phyloP scores from a whole-genome alignment of 2,329 filamentous ascomycete genomes.

The Colletotrichum sp. region DNA sequence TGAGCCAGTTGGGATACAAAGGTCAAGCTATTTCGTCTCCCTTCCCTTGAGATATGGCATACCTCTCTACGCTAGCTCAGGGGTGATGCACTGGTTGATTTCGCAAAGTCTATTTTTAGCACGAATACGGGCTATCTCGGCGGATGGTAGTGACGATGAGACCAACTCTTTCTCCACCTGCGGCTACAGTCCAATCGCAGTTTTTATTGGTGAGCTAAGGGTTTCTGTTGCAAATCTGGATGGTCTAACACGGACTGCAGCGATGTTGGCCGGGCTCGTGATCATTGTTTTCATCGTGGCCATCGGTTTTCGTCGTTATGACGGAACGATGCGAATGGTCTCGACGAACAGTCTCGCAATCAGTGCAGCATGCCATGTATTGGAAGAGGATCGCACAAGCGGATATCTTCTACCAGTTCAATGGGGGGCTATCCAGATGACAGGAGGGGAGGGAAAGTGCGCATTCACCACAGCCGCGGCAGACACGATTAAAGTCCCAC shows the following conservation, averaged over 20 bases:
- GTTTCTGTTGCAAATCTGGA: not conserved
- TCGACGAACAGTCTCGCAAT: not conserved
- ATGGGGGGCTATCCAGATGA: not conserved
- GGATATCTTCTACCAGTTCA: not conserved
- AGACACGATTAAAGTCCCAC: not conserved
- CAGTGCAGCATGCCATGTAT: not conserved
- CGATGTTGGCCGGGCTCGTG: conserved; percentile 14
- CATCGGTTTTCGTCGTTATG: conserved; percentile 30
- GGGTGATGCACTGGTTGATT: conserved; percentile 52
- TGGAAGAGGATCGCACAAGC: not conserved
- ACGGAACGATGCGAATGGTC: conserved; percentile 33
- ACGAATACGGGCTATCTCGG: conserved; percentile 33
- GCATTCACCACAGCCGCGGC: not conserved
- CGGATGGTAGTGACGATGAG: conserved; percentile 25
- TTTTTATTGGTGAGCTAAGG: not conserved
- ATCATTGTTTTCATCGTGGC: conserved; percentile 21
- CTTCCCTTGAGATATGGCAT: conserved; percentile 50
- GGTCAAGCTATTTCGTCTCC: conserved; percentile 47
- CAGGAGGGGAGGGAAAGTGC: not conserved
- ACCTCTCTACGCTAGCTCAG: conserved; percentile 38
- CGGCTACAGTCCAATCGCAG: conserved; percentile 30
- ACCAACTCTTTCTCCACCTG: conserved; percentile 33
- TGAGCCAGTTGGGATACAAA: conserved; percentile 41
- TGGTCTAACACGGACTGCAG: conserved; percentile 5
- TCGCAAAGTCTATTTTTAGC: conserved; percentile 52